Evolutionary conservation across 2,329 filamentous ascomycete species (phyloP).

Genomic region (Colletotrichum falcatum): DNA sequence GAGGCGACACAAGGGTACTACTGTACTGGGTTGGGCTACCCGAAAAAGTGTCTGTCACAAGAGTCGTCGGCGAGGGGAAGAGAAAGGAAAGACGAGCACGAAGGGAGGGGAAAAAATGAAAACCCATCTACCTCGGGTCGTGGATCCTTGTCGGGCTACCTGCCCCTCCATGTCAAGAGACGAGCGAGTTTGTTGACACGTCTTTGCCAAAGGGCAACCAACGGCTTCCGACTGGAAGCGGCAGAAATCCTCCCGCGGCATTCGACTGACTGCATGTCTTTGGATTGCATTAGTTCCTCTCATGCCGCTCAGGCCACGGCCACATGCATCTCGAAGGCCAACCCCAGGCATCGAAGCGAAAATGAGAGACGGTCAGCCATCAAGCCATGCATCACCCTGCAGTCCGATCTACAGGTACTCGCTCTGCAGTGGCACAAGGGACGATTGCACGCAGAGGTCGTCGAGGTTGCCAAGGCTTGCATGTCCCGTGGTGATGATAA

Average conservation of each 20-base stretch:
- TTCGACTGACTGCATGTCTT: conserved; percentile 27
- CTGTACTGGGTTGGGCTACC: not conserved
- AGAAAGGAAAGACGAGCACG: not conserved
- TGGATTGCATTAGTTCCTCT: conserved; percentile 13
- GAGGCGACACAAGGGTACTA: too few species aligned
- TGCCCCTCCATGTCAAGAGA: not conserved
- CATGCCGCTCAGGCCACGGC: conserved; percentile 9
- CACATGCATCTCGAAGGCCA: conserved; percentile 19
- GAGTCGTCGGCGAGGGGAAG: not conserved
- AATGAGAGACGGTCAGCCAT: not conserved
- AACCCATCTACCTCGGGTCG: too few species aligned
- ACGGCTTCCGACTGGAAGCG: too few species aligned
- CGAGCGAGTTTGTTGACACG: not conserved
- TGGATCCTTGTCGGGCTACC: too few species aligned
- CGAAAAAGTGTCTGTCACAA: not conserved
- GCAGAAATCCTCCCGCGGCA: conserved; percentile 15
- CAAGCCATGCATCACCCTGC: conserved; percentile 20
- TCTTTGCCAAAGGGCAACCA: not conserved
- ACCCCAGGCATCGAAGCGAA: not conserved
- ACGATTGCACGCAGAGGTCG: not conserved
- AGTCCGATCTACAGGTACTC: conserved; percentile 19
- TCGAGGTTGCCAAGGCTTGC: not conserved
- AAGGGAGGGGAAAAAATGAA: not conserved
- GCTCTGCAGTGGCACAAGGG: not conserved
- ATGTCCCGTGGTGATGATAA: conserved; percentile 7